Evolutionary conservation across 306 rosid species (phyloP), one percentile per base, ranked within the genome.

Genomic region (Pachyrhizus erosus): DNA sequence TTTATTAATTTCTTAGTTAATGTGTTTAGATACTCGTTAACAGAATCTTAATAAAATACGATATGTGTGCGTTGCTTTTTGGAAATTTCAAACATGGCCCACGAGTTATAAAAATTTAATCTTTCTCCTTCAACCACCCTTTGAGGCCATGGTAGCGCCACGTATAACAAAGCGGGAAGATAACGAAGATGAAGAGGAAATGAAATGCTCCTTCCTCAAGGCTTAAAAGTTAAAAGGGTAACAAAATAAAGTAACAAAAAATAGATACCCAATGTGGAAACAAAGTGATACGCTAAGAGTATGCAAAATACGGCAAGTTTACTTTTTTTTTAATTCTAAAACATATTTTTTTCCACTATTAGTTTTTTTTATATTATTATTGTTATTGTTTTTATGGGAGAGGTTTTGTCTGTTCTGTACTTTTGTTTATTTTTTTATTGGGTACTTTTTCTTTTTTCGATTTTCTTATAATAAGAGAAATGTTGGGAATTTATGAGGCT

Each of bases 61-160:
- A 17, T 0, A n/a, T 23, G 18, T 10, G n/a, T 11, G 57, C 7
- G 9, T 45, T 2, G 9, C 18, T 27, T 12, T 23, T 45, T 12
- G 7, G 21, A 72, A 31, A 77, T 75, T 67, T 6, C 60, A 62
- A n/a, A 9, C 0, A 76, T 69, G 87, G 86, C 49, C 90, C 87
- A 86, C 86, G 24, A 48, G 20, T 70, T 71, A 42, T 15, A 55
- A 0, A 24, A 75, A 84, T 11, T 71, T 58, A 55, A 10, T 70
- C 78, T 82, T 15, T 52, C 4, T 51, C 61, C 18, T 54, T 20
- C 10, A n/a, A 26, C 12, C 5, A 26, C 12, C 5, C 13, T 40
- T 64, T 73, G 89, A 93, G 98, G 99, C 86, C 80, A n/a, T 57
- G 73, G 84, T 68, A n/a, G 76, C 8, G 92, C 96, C 98, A 92